Conservation (phyloP, 202 grass and related monocot species). For the Carex arenaria region DNA sequence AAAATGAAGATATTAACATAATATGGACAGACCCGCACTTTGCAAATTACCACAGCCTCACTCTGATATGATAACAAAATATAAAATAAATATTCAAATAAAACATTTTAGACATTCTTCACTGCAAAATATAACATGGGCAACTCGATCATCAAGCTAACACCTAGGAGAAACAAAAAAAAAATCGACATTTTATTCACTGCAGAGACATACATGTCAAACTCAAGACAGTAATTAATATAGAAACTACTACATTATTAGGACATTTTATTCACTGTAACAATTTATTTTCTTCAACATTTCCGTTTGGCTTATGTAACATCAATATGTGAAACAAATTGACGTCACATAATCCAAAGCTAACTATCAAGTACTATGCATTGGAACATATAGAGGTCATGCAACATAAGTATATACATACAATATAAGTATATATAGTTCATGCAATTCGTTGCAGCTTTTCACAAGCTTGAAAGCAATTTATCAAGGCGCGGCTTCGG, state of each 20-base stretch:
- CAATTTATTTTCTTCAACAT: background rate
- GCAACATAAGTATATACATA: background rate
- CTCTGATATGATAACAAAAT: background rate
- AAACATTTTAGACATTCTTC: background rate
- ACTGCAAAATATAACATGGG: background rate
- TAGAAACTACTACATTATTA: no score
- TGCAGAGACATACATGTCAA: background rate
- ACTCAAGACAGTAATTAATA: background rate
- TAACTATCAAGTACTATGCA: background rate
- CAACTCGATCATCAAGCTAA: background rate
- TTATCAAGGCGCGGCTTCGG: constrained; percentile 28
- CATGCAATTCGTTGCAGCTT: background rate
- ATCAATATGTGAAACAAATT: background rate
- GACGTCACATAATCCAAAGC: background rate
- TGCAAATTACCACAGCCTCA: no score
- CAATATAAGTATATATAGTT: background rate
- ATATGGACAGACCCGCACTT: no score
- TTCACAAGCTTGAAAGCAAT: constrained; percentile 13
- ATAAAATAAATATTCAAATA: background rate
- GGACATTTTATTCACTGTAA: background rate
- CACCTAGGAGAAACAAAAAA: background rate
- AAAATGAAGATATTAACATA: no score
- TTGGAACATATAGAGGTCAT: background rate
- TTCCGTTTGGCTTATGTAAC: background rate
- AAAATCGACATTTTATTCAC: background rate